Conservation (phyloP, 1,284 basidiomycete species). For the Violaceomyces palustris region DNA sequence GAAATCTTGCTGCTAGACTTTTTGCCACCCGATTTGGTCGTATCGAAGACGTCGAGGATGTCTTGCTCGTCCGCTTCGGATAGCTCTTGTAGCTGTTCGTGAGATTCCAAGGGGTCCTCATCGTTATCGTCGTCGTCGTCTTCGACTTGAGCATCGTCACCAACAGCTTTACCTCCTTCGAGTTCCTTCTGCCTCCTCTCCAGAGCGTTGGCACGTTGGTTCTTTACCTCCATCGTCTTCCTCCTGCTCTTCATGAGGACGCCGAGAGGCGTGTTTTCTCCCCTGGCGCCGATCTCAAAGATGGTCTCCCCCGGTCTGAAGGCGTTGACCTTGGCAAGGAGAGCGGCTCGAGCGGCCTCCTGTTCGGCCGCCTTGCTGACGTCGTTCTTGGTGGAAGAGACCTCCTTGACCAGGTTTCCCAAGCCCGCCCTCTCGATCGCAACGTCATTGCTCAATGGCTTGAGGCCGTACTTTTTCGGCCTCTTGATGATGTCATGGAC, state of each 20-base stretch:
- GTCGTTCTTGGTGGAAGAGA: background rate
- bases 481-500: slow-evolving; percentile 63
- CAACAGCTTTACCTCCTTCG: slow-evolving; percentile 9
- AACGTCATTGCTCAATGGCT: slow-evolving; percentile 5
- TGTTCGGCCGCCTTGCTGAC: slow-evolving; percentile 54
- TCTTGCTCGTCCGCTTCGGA: slow-evolving; percentile 9
- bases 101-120: background rate
- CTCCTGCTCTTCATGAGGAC: slow-evolving; percentile 81
- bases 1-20: background rate
- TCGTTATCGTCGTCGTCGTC: slow-evolving; percentile 12
- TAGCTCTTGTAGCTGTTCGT: background rate
- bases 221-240: slow-evolving; percentile 64
- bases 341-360: slow-evolving; percentile 60
- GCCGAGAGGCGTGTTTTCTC: slow-evolving; percentile 56
- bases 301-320: slow-evolving; percentile 87
- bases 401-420: background rate
- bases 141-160: background rate
- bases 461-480: slow-evolving; percentile 33
- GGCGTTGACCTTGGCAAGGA: slow-evolving; percentile 71
- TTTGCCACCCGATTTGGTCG: slow-evolving; percentile 2
- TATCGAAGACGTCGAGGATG: slow-evolving; percentile 31
- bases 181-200: slow-evolving; percentile 43
- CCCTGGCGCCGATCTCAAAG: slow-evolving; percentile 78
- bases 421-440: slow-evolving; percentile 4
- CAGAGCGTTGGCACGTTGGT: slow-evolving; percentile 53